Conservation (phyloP, 257 asterid genomes). For the Plantago ovata region DNA sequence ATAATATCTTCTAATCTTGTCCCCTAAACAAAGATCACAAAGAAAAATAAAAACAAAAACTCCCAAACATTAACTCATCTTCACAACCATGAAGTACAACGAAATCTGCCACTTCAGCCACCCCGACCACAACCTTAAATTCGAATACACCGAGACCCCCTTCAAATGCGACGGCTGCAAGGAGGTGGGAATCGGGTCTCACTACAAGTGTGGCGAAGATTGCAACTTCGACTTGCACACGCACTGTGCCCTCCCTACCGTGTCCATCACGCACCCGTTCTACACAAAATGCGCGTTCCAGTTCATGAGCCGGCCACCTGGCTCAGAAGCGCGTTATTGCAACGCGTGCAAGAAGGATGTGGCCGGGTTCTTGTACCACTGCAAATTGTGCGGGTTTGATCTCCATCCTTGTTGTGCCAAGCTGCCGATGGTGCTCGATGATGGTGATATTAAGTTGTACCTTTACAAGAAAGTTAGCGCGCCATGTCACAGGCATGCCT, state of each 20-base stretch:
- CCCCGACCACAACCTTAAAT: slow-evolving; percentile 69
- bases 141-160: slow-evolving; percentile 65
- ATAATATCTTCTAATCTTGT: background rate
- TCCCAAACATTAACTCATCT: slow-evolving; percentile 9
- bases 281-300: slow-evolving; percentile 79
- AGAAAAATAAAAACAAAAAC: background rate
- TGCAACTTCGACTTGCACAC: slow-evolving; percentile 86
- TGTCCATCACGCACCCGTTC: slow-evolving; percentile 73
- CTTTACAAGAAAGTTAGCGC: slow-evolving; percentile 57
- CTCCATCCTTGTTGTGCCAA: slow-evolving; percentile 97
- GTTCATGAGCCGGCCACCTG: slow-evolving; percentile 70
- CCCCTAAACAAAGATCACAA: background rate
- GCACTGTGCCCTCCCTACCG: slow-evolving; percentile 72
- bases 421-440: slow-evolving; percentile 83
- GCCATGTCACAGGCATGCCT: slow-evolving; percentile 54
- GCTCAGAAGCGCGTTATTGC: slow-evolving; percentile 67
- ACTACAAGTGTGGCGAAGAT: slow-evolving; percentile 48
- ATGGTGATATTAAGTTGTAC: slow-evolving; percentile 66
- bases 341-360: slow-evolving; percentile 93
- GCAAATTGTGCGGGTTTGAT: slow-evolving; percentile 79
- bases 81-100: slow-evolving; percentile 54
- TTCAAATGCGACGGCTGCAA: slow-evolving; percentile 98
- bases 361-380: slow-evolving; percentile 85
- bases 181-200: slow-evolving; percentile 86
- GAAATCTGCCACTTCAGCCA: slow-evolving; percentile 84